Evolutionary conservation across 768 basidiomycete genomes (phyloP).

Genomic region (Leccinum barrowsii): DNA sequence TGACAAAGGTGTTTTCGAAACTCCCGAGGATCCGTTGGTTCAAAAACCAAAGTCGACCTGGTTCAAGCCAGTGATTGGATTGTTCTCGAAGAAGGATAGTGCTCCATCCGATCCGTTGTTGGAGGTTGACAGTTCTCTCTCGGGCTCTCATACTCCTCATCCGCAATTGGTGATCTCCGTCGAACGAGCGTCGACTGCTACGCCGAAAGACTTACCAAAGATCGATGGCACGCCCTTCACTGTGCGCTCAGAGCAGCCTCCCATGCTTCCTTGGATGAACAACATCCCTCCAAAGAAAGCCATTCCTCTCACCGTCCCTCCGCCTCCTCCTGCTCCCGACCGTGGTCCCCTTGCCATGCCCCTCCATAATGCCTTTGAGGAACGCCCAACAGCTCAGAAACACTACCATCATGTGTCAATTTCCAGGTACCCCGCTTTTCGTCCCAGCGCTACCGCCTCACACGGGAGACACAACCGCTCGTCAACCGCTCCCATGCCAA

Average conservation of each 20-base stretch:
- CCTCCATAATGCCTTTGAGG: conserved; percentile 40
- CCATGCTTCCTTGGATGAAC: conserved; percentile 24
- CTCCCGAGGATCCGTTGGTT: conserved; percentile 22
- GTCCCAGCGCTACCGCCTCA: conserved; percentile 5
- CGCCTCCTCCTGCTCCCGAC: conserved; percentile 30
- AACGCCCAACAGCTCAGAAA: conserved; percentile 14
- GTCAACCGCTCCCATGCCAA: conserved; percentile 15
- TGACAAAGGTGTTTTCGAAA: conserved; percentile 27
- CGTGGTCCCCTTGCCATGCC: conserved; percentile 35
- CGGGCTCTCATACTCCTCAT: conserved; percentile 16
- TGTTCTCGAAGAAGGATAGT: conserved; percentile 26
- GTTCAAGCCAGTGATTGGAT: conserved; percentile 35
- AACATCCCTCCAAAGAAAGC: conserved; percentile 22
- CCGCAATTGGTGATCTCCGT: conserved; percentile 44
- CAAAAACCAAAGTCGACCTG: conserved; percentile 27
- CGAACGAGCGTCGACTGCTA: conserved; percentile 34
- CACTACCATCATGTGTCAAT: conserved; percentile 14
- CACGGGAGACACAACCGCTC: conserved; percentile 21
- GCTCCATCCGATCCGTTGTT: conserved; percentile 14
- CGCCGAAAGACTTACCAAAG: conserved; percentile 23
- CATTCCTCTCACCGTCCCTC: conserved; percentile 35
- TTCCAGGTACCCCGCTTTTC: conserved; percentile 15
- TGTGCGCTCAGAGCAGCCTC: conserved; percentile 28
- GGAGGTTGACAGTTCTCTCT: conserved; percentile 16
- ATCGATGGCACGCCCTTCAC: conserved; percentile 29